Conservation (phyloP, 2,329 filamentous ascomycete species). For the Neofusicoccum kwambonambiense region DNA sequence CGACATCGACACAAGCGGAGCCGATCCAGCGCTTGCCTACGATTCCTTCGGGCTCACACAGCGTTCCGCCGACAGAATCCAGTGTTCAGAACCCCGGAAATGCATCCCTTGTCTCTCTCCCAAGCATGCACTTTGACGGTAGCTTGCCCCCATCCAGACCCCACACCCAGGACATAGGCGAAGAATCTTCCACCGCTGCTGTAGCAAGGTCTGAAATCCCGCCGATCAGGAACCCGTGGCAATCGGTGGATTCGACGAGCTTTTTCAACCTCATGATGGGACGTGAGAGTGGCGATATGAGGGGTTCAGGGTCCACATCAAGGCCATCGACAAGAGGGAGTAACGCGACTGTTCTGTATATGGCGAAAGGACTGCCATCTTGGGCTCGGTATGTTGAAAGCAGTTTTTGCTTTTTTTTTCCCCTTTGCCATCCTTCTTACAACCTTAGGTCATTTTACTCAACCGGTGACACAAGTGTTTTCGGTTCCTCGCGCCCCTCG, state of each 20-base stretch:
- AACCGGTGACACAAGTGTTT: slow-evolving; percentile 4
- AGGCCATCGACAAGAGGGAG: neutral
- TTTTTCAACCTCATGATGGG: slow-evolving; percentile 10
- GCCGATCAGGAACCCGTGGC: slow-evolving; percentile 15
- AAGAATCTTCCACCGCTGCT: neutral
- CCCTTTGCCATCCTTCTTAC: neutral
- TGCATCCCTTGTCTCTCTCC: slow-evolving; percentile 1
- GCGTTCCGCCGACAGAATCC: neutral
- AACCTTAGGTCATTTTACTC: slow-evolving; percentile 9
- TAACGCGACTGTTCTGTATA: neutral
- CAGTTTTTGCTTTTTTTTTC: too few species aligned
- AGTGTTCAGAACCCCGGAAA: neutral
- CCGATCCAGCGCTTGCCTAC: neutral
- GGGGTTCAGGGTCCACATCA: neutral
- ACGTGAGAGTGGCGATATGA: neutral
- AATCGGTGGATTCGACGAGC: slow-evolving; percentile 4
- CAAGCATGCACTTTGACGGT: slow-evolving; percentile 1
- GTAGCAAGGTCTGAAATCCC: neutral
- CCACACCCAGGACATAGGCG: neutral
- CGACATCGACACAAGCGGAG: neutral
- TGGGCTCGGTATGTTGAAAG: slow-evolving; percentile 15
- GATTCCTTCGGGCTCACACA: neutral
- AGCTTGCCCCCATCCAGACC: neutral
- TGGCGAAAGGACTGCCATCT: slow-evolving; percentile 1
- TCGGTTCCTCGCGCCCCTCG: slow-evolving; percentile 1